Conservation (phyloP, 2,329 filamentous ascomycete genomes). For the Chaetomium olivaceum region DNA sequence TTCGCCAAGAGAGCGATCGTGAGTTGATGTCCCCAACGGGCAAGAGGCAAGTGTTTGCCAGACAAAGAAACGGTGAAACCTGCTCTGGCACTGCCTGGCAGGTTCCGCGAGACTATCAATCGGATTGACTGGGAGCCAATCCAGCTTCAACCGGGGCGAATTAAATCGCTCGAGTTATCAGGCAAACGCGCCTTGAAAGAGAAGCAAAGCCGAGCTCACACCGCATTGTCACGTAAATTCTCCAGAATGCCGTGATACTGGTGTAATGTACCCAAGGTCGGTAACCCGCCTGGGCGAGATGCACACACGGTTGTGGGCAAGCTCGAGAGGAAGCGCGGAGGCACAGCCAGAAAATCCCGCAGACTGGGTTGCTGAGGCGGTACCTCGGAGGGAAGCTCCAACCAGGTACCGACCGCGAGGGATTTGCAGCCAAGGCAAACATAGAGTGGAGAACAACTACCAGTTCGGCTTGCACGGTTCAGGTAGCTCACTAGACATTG, state of each 20-base stretch:
- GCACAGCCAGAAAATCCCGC: slow-evolving; percentile 35
- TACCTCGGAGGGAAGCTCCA: slow-evolving; percentile 31
- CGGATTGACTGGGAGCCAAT: background rate
- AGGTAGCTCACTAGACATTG: slow-evolving; percentile 35
- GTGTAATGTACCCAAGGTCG: slow-evolving; percentile 5
- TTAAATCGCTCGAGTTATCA: slow-evolving; percentile 1
- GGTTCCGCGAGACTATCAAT: slow-evolving; percentile 12
- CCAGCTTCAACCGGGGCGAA: background rate
- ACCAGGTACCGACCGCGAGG: slow-evolving; percentile 34
- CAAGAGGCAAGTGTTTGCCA: slow-evolving; percentile 8
- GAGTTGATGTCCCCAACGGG: background rate
- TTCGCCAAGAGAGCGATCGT: slow-evolving; percentile 20
- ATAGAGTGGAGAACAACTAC: slow-evolving; percentile 33
- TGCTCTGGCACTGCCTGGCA: background rate
- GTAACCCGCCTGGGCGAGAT: slow-evolving; percentile 19
- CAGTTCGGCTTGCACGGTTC: slow-evolving; percentile 33
- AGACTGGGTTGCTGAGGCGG: slow-evolving; percentile 26
- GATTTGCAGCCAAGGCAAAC: slow-evolving; percentile 27
- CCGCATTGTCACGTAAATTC: slow-evolving; percentile 4
- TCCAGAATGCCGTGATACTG: background rate
- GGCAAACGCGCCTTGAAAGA: background rate
- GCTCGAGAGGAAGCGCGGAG: slow-evolving; percentile 20
- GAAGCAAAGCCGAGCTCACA: background rate
- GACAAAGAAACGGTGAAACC: slow-evolving; percentile 1
- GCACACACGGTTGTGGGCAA: slow-evolving; percentile 15